These are phyloP conservation scores for Fonsecaea nubica DNA, from an alignment of 2,329 filamentous ascomycete genomes.

Conservation along the genomic window DNA sequence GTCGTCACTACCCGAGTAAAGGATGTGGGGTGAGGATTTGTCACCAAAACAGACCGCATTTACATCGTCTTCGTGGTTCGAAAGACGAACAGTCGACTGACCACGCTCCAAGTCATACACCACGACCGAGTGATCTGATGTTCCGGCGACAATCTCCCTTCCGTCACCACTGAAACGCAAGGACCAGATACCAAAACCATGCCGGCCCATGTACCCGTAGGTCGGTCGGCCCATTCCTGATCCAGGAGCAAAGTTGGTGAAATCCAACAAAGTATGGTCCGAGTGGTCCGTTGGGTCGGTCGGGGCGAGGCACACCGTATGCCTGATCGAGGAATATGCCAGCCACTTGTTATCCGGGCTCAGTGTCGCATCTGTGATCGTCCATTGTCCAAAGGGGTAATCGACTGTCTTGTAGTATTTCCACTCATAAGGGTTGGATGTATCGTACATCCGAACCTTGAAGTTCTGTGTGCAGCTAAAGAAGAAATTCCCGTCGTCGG, in stretches of 20 bases:
- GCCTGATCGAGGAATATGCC: conserved; percentile 88
- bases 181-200: conserved; percentile 73
- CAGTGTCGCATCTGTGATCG: conserved; percentile 88
- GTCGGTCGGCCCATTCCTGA: conserved; percentile 25
- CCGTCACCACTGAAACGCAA: conserved; percentile 92
- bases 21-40: conserved; percentile 83
- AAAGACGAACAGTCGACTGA: conserved; percentile 73
- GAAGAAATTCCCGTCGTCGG: conserved; percentile 96
- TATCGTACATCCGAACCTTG: conserved; percentile 95
- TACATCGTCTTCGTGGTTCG: conserved; percentile 84
- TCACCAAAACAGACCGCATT: conserved; percentile 98
- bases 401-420: conserved; percentile 89
- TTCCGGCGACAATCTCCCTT: conserved; percentile 87
- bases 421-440: conserved; percentile 93
- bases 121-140: conserved; percentile 77
- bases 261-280: conserved; percentile 80
- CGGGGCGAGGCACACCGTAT: conserved; percentile 80
- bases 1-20: conserved; percentile 96
- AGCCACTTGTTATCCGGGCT: conserved; percentile 91
- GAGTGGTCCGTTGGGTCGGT: conserved; percentile 83
- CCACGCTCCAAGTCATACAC: conserved; percentile 91
- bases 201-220: conserved; percentile 42
- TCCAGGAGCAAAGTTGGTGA: conserved; percentile 57
- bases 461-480: conserved; percentile 92
- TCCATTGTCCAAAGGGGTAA: conserved; percentile 91